Base-by-base conservation (phyloP, 2,329 filamentous ascomycete species). In the Trichophyton benhamiae region DNA sequence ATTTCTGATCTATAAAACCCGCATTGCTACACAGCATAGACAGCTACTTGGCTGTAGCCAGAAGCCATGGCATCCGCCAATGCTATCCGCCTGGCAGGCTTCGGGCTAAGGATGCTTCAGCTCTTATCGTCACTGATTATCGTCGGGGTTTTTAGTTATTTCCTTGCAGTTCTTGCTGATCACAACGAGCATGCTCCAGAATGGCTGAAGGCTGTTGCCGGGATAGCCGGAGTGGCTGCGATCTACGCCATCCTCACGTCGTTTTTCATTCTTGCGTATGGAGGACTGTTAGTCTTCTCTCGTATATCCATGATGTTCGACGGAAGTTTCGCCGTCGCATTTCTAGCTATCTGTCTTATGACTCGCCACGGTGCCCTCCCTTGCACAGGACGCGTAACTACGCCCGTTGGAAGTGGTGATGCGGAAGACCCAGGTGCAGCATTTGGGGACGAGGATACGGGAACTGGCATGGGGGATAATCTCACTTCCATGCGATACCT, bases 121-220 rank as follows among this genome's bases (percentile, higher is more conserved):
- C 87, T 95, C 74, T 79, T 83, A 71, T 88, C 84, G 72, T 80
- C 87, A 7, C 84, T 81, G 63, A 80, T 95, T 66, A 82, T 92
- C 64, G 82, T 96, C 64, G 87, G 82, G 66, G 82, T 94, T 69
- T 91, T 87, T 79, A 86, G 85, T 58, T 96, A 95, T 80, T 95
- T 91, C 80, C 83, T 96, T 58, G 84, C 87, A 7, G 82, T 87
- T 7, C 82, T 91, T 13, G 72, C 82, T 64, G 83, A 86, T 68
- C 83, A 89, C 74, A 68, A 84, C 66, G 73, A 86, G 13, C 62
- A 69, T 62, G 91, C 91, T 66, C 78, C 81, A 17, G 83, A 74
- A 66, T 86, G 82, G 76, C 76, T 87, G 63, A 85, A 86, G 61
- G 89, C 88, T 30, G 88, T 94, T 61, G 85, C 86, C 69, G 89